A percentile compares a stretch with the other conserved stretches of the same genome.
phyloP scores from a whole-genome alignment of 2,329 filamentous ascomycete genomes.

The Trichoderma pleuroti region DNA sequence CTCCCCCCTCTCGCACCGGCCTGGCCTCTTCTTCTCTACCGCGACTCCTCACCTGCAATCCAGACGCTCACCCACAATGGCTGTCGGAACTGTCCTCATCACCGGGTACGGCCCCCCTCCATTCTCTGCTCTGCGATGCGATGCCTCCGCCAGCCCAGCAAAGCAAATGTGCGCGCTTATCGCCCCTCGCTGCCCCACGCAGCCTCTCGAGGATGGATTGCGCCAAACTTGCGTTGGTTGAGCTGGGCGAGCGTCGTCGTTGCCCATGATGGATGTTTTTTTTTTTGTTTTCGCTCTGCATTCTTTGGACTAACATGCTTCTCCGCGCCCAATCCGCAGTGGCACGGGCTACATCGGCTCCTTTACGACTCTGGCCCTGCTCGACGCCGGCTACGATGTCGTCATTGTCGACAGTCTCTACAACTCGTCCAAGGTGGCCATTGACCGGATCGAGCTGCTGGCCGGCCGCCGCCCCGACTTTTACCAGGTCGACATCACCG shows the following conservation, averaged over 20 bases:
- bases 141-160: not conserved
- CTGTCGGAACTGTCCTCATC: conserved; percentile 82
- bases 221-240: not conserved
- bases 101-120: conserved; percentile 64
- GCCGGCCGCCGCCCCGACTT: conserved; percentile 83
- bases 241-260: not conserved
- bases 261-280: not conserved
- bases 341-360: conserved; percentile 99
- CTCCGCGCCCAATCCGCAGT: conserved; percentile 46
- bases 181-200: not conserved
- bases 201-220: not conserved
- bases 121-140: not conserved
- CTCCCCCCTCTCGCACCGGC: conserved; percentile 1
- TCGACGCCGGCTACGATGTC: conserved; percentile 93
- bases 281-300: not conserved
- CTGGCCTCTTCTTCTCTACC: not conserved
- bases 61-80: conserved; percentile 50
- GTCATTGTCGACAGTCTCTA: conserved; percentile 95
- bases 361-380: conserved; percentile 87
- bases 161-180: not conserved
- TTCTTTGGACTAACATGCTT: conserved; percentile 22
- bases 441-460: conserved; percentile 95
- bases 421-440: conserved; percentile 88
- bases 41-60: not conserved
- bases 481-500: conserved; percentile 82